Evolutionary conservation across 192 early-diverging fungal genomes (phyloP), one percentile per base, ranked within the genome.

Genomic region (Coemansia sp.): DNA sequence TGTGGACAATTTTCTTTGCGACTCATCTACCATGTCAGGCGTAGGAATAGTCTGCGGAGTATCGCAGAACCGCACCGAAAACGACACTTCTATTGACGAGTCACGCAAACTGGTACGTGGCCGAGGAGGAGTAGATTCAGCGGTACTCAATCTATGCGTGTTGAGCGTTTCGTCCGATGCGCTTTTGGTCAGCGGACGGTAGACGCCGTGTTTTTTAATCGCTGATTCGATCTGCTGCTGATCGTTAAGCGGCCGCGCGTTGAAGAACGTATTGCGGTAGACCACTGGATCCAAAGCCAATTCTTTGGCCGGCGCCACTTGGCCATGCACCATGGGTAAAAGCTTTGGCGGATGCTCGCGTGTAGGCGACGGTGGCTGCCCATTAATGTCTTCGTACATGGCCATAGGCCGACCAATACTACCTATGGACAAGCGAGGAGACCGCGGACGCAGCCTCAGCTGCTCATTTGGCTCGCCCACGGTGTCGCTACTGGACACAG

Each of bases 241-340:
- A 18, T 78, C 76, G 15, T 33, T 60, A 20, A 51, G 20, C 8
- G 72, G 65, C 1, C 77, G 77, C 2, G 77, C 77, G 33, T 74
- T 74, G 55, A 74, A 71, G 51, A 79, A 79, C 18, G 77, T 79
- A 72, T 79, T 79, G 67, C 68, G 72, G 65, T 74, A 79, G 11
- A 79, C 77, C 7, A 59, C 56, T 0, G 77, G 72, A 9, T 79
- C 77, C 37, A 74, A 37, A 54, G 65, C n/a, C 39, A 67, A 8
- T 1, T 71, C 66, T 14, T 59, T 56, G 51, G 65, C 64, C 20
- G 28, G 45, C 14, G 45, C 36, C 2, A 62, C 74, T 8, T 58
- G 62, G 51, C 76, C 67, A 43, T 78, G 76, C 3, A 66, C 66
- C 54, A 78, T 66, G 8, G 71, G 67, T 6, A 57, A 41, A 5